These are phyloP conservation scores for Thelephora ganbajun DNA, from an alignment of 768 basidiomycete species.

Conservation along the genomic window DNA sequence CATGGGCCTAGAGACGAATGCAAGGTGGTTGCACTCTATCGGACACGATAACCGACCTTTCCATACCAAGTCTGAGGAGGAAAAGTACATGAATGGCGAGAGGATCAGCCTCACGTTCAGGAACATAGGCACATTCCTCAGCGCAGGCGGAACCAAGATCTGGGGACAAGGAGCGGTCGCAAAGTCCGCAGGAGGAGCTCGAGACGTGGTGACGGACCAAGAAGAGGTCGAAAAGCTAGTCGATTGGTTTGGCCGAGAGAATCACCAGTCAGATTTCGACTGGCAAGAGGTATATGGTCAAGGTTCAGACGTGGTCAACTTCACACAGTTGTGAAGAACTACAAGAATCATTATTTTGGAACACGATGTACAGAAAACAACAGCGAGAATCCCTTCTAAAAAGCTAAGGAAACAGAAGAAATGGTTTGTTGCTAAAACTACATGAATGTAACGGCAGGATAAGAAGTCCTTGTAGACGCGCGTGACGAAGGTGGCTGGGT, in stretches of 20 bases:
- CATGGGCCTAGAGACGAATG: slow-evolving; percentile 60
- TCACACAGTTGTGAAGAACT: slow-evolving; percentile 2
- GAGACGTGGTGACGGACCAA: slow-evolving; percentile 37
- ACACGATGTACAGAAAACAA: too few relatives aligned
- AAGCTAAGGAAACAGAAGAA: too few relatives aligned
- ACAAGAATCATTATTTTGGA: too few relatives aligned
- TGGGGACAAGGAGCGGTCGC: slow-evolving; percentile 63
- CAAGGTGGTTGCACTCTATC: slow-evolving; percentile 64
- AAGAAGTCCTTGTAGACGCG: too few relatives aligned
- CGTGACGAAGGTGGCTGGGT: too few relatives aligned
- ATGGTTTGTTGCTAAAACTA: too few relatives aligned
- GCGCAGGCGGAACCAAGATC: slow-evolving; percentile 34
- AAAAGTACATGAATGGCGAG: slow-evolving; percentile 41
- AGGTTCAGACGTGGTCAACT: slow-evolving; percentile 58
- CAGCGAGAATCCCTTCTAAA: too few relatives aligned
- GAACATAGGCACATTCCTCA: slow-evolving; percentile 64
- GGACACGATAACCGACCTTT: slow-evolving; percentile 59
- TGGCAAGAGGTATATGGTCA: slow-evolving; percentile 54
- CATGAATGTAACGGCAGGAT: too few relatives aligned
- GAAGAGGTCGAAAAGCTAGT: slow-evolving; percentile 37
- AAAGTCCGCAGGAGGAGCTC: slow-evolving; percentile 42
- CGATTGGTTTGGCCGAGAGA: slow-evolving; percentile 60
- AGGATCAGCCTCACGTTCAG: slow-evolving; percentile 75
- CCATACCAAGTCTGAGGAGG: slow-evolving; percentile 35
- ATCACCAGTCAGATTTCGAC: slow-evolving; percentile 53